These are phyloP conservation scores for Rhizopogon sp. DNA, from an alignment of 768 basidiomycete genomes.

Conservation along the genomic window DNA sequence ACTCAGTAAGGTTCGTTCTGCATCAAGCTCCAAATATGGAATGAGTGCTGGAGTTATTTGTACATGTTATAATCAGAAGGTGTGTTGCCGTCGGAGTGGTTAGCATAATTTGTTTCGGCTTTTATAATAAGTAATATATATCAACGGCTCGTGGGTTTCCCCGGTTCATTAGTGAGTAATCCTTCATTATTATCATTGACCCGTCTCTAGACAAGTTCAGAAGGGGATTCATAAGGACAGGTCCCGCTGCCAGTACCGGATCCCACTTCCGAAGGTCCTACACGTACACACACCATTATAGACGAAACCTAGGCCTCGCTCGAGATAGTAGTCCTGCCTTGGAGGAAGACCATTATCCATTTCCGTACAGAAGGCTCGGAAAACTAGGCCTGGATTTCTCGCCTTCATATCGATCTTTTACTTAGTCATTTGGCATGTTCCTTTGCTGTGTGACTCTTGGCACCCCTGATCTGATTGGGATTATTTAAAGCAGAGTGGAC, in stretches of 20 bases:
- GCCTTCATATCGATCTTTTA: conserved; percentile 14
- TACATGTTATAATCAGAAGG: conserved; percentile 21
- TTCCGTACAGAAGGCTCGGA: conserved; percentile 4
- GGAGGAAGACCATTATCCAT: conserved; percentile 1
- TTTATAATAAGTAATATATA: not conserved
- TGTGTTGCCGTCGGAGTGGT: conserved; percentile 1
- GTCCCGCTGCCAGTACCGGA: not conserved
- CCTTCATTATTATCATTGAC: not conserved
- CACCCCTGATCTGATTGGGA: conserved; percentile 25
- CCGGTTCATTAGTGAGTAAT: not conserved
- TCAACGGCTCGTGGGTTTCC: not conserved
- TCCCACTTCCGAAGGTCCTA: not conserved
- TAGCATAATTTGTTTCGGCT: not conserved
- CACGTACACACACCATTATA: not conserved
- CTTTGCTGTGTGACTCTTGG: conserved; percentile 21
- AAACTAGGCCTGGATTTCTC: not conserved
- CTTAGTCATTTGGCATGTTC: conserved; percentile 10
- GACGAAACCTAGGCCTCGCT: conserved; percentile 9
- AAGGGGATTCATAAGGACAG: conserved; percentile 1
- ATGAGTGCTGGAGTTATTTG: conserved; percentile 19
- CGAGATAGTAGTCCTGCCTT: not conserved
- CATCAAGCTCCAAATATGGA: not conserved
- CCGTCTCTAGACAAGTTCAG: not conserved
- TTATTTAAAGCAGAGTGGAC: conserved; percentile 9
- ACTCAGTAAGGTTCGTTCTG: not conserved